Conservation (phyloP, 495 filamentous ascomycete species). For the Aspergillus saccharolyticus region DNA sequence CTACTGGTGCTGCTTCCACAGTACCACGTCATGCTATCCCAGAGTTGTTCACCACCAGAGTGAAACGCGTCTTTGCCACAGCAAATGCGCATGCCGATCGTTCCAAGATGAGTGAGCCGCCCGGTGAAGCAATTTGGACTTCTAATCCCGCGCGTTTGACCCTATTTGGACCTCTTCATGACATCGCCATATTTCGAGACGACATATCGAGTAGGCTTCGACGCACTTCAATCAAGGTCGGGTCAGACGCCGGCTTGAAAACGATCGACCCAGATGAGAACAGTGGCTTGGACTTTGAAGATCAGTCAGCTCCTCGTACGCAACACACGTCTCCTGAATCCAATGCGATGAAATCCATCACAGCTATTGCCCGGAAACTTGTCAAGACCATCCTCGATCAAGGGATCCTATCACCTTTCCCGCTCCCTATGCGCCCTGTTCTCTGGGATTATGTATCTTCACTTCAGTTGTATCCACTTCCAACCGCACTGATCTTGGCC, state of each 20-base stretch:
- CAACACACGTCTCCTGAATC: slow-evolving; percentile 16
- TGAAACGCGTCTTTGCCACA: slow-evolving; percentile 71
- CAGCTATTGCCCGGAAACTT: slow-evolving; percentile 66
- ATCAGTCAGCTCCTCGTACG: slow-evolving; percentile 12
- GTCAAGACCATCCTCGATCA: slow-evolving; percentile 94
- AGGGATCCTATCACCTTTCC: slow-evolving; percentile 81
- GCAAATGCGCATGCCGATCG: slow-evolving; percentile 62
- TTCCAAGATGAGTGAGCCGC: slow-evolving; percentile 36
- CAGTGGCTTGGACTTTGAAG: slow-evolving; percentile 21
- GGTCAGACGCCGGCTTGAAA: slow-evolving; percentile 16
- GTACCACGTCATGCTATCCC: slow-evolving; percentile 72
- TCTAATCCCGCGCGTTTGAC: slow-evolving; percentile 77
- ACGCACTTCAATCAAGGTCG: slow-evolving; percentile 62
- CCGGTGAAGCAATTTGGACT: slow-evolving; percentile 77
- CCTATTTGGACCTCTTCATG: slow-evolving; percentile 79
- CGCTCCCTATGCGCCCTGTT: slow-evolving; percentile 66
- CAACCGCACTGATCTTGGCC: slow-evolving; percentile 73
- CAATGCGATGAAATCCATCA: slow-evolving; percentile 41
- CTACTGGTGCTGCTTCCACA: slow-evolving; percentile 69
- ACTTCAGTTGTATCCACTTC: slow-evolving; percentile 80
- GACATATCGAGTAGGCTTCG: slow-evolving; percentile 74
- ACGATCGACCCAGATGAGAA: neutral
- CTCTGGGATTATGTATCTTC: slow-evolving; percentile 80
- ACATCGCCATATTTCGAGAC: slow-evolving; percentile 81
- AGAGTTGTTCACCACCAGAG: slow-evolving; percentile 78